Conservation (phyloP, 352 stramenopile species). For the Phytophthora citrophthora region DNA sequence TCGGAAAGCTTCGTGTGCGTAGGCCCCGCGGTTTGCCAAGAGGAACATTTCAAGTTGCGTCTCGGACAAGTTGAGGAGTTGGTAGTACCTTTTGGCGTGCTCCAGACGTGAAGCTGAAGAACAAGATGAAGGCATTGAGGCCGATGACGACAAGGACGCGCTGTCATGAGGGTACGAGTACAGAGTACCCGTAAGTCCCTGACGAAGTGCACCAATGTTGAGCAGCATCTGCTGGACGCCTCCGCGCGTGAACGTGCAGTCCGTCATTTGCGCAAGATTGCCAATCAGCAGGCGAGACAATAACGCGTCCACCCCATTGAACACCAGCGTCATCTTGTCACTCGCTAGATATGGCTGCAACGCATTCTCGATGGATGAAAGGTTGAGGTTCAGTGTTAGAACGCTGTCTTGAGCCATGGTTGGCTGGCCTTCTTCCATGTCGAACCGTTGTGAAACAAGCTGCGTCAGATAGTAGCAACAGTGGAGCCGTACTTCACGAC, state of each 20-base stretch:
- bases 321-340: slow-evolving; percentile 78
- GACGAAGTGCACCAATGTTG: slow-evolving; percentile 78
- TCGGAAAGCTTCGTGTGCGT: slow-evolving; percentile 65
- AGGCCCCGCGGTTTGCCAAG: slow-evolving; percentile 73
- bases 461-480: slow-evolving; percentile 85
- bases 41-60: slow-evolving; percentile 84
- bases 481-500: slow-evolving; percentile 76
- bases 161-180: slow-evolving; percentile 77
- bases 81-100: slow-evolving; percentile 80
- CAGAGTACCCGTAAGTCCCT: slow-evolving; percentile 71
- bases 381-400: slow-evolving; percentile 75
- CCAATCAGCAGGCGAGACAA: slow-evolving; percentile 66
- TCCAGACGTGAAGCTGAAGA: slow-evolving; percentile 65
- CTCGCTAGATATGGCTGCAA: slow-evolving; percentile 73
- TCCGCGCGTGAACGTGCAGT: slow-evolving; percentile 66
- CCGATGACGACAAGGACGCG: slow-evolving; percentile 20
- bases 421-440: slow-evolving; percentile 55
- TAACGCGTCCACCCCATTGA: slow-evolving; percentile 77
- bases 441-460: slow-evolving; percentile 67
- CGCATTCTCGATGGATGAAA: slow-evolving; percentile 78
- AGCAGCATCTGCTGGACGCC: slow-evolving; percentile 83
- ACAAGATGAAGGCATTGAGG: slow-evolving; percentile 28
- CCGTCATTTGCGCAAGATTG: slow-evolving; percentile 71
- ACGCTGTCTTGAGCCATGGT: slow-evolving; percentile 80
- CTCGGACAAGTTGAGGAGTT: slow-evolving; percentile 73